Percentiles rank a stretch among this genome's conserved stretches.
Evolutionary conservation across 2,329 filamentous ascomycete species (phyloP).

Genomic region (Stagonosporopsis rhizophila): DNA sequence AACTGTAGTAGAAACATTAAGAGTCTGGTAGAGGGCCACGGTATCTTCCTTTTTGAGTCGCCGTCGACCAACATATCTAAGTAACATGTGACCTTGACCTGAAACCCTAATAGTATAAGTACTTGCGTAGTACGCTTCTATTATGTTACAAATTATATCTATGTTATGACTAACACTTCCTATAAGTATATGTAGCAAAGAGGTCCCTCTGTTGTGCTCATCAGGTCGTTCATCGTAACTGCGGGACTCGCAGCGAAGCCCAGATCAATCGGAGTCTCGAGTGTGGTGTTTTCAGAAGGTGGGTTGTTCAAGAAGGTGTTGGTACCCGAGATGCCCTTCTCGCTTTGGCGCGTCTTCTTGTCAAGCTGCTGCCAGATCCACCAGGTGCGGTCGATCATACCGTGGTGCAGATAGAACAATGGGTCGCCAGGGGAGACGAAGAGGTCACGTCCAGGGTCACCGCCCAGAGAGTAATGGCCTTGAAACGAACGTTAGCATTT

Average conservation of each 20-base stretch:
- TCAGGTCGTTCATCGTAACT: conserved; percentile 35
- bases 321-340: conserved; percentile 51
- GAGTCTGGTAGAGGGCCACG: no score
- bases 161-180: neutral
- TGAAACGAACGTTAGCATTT: conserved; percentile 48
- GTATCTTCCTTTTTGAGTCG: no score
- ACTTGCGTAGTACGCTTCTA: no score
- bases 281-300: conserved; percentile 54
- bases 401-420: conserved; percentile 58
- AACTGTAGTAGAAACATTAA: neutral
- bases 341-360: conserved; percentile 40
- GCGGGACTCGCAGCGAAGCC: conserved; percentile 43
- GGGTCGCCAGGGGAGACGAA: conserved; percentile 41
- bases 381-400: conserved; percentile 54
- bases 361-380: conserved; percentile 52
- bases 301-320: conserved; percentile 55
- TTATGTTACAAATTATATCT: neutral
- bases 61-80: neutral
- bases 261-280: conserved; percentile 53
- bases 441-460: conserved; percentile 48
- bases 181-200: conserved; percentile 47
- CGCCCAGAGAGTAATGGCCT: conserved; percentile 57
- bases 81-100: neutral
- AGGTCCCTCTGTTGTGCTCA: conserved; percentile 43
- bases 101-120: no score